A percentile compares a stretch with the other conserved stretches of the same genome.
Conservation (phyloP, 306 rosid species). For the Medicago truncatula region DNA sequence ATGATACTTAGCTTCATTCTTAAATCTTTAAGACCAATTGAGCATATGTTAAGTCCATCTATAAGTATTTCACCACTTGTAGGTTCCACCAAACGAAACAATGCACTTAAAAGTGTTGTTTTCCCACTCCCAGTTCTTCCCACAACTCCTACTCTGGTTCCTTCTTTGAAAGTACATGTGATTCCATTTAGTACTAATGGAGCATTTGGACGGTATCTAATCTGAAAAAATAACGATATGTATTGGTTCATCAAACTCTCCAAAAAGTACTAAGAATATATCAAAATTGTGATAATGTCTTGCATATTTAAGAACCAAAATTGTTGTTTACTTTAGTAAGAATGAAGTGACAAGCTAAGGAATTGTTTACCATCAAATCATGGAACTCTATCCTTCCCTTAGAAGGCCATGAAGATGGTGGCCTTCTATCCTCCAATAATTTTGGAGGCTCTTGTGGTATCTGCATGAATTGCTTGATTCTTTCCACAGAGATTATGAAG, state of each 20-base stretch:
- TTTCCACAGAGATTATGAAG: no score
- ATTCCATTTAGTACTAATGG: conserved; percentile 73
- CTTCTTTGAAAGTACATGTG: conserved; percentile 69
- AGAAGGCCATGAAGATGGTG: conserved; percentile 60
- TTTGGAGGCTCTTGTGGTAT: conserved; percentile 65
- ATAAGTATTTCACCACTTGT: conserved; percentile 56
- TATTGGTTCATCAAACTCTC: no score
- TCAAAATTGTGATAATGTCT: no score
- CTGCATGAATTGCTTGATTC: conserved; percentile 78
- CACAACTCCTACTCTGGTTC: conserved; percentile 76
- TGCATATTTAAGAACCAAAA: no score
- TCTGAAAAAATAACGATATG: conserved; percentile 37
- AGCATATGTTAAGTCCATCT: conserved; percentile 67
- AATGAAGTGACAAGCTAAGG: no score
- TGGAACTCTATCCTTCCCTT: conserved; percentile 68
- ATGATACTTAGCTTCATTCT: conserved; percentile 77
- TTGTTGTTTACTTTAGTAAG: no score
- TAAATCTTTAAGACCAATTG: conserved; percentile 75
- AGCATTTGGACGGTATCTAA: conserved; percentile 67
- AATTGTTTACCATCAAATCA: conserved; percentile 46
- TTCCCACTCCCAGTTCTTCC: conserved; percentile 90
- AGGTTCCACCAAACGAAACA: conserved; percentile 82
- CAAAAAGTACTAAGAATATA: no score
- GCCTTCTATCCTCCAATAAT: conserved; percentile 57
- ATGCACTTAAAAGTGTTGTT: conserved; percentile 75